A percentile compares a stretch with the other conserved stretches of the same genome.
These are phyloP conservation scores for Rhizoctonia solani DNA, from an alignment of 1,284 basidiomycete genomes.

Conservation along the genomic window DNA sequence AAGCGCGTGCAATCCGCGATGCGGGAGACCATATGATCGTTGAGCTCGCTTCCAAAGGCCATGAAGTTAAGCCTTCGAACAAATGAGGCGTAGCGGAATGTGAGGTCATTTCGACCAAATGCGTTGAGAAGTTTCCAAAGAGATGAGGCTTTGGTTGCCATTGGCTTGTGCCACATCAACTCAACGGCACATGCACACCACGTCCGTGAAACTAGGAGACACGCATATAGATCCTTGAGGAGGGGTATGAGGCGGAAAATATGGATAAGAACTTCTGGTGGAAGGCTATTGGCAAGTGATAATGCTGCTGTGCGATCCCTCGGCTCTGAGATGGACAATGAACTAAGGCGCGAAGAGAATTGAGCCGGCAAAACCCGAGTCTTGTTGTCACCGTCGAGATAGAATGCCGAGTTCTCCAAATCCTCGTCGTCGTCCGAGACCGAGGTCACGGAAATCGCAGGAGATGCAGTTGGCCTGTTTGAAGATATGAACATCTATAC, in stretches of 20 bases:
- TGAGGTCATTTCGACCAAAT: conserved; percentile 62
- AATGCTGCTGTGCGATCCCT: conserved; percentile 13
- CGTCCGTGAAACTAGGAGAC: conserved; percentile 81
- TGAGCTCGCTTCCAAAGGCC: conserved; percentile 70
- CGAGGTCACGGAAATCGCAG: conserved; percentile 45
- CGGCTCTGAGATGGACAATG: conserved; percentile 14
- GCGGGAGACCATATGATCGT: conserved; percentile 76
- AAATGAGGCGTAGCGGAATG: conserved; percentile 87
- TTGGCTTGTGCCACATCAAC: conserved; percentile 92
- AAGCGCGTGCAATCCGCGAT: conserved; percentile 80
- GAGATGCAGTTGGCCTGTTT: conserved; percentile 40
- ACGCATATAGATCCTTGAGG: conserved; percentile 72
- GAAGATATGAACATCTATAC: conserved; percentile 30
- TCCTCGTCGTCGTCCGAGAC: conserved; percentile 57
- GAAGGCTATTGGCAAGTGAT: conserved; percentile 54
- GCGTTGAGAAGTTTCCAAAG: conserved; percentile 79
- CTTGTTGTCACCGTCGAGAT: conserved; percentile 36
- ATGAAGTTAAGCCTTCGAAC: conserved; percentile 92
- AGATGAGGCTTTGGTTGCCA: conserved; percentile 69
- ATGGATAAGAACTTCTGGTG: conserved; percentile 92
- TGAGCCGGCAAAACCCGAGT: conserved; percentile 41
- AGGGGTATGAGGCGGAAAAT: conserved; percentile 84
- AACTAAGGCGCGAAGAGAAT: conserved; percentile 40
- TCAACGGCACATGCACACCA: conserved; percentile 98
- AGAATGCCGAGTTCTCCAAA: conserved; percentile 57